Evolutionary conservation across 2,329 filamentous ascomycete genomes (phyloP).

Genomic region (Pyricularia sp.): DNA sequence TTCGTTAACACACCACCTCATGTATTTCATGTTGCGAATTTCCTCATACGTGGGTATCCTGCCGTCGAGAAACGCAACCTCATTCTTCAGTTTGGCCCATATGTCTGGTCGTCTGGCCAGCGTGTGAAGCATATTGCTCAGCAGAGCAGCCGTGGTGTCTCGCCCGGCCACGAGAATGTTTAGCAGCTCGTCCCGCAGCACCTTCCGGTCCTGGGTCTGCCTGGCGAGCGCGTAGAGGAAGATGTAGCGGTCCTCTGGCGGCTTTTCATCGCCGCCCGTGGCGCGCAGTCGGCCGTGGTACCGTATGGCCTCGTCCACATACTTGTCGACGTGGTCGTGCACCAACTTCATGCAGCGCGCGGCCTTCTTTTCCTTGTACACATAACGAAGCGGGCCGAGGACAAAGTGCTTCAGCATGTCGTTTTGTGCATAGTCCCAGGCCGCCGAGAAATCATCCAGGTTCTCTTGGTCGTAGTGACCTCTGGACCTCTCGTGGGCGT

Average conservation of each 20-base stretch:
- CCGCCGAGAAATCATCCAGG: too few relatives aligned
- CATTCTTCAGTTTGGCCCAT: background rate
- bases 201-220: background rate
- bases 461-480: too few relatives aligned
- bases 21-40: slow-evolving; percentile 78
- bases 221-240: slow-evolving; percentile 1
- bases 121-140: background rate
- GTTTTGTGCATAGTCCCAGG: too few relatives aligned
- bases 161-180: background rate
- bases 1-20: slow-evolving; percentile 64
- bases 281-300: background rate
- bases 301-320: background rate
- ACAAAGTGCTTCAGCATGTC: too few relatives aligned
- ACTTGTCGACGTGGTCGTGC: background rate
- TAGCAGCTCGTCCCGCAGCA: slow-evolving; percentile 1
- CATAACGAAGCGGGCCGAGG: too few relatives aligned
- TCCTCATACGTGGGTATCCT: slow-evolving; percentile 61
- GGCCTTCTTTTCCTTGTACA: too few relatives aligned
- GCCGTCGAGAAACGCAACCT: slow-evolving; percentile 18
- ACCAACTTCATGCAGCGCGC: background rate
- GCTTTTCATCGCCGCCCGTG: background rate
- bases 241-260: background rate
- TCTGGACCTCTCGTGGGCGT: too few relatives aligned
- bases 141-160: background rate
- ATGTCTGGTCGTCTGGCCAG: background rate